phyloP scores from a whole-genome alignment of 495 filamentous ascomycete species.

The Hypomontagnella monticulosa region DNA sequence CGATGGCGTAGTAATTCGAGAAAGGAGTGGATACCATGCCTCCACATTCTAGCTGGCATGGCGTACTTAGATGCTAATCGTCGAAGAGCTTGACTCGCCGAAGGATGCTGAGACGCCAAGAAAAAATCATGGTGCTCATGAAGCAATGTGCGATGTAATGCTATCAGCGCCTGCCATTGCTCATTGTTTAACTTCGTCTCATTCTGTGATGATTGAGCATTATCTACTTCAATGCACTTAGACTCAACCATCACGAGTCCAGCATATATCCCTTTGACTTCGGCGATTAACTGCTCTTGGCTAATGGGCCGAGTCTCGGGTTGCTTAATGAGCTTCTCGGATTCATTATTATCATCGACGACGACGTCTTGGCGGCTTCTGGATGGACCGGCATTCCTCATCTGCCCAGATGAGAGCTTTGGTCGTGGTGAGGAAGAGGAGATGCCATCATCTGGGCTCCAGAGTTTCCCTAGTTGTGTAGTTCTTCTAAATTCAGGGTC shows the following conservation, averaged over 20 bases:
- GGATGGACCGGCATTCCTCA: slow-evolving; percentile 15
- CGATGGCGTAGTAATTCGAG: slow-evolving; percentile 77
- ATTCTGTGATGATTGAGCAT: slow-evolving; percentile 60
- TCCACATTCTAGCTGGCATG: slow-evolving; percentile 89
- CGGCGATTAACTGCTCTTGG: slow-evolving; percentile 70
- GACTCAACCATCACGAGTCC: slow-evolving; percentile 77
- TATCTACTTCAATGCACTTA: slow-evolving; percentile 75
- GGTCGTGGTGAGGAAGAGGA: slow-evolving; percentile 32
- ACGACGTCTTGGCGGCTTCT: slow-evolving; percentile 15
- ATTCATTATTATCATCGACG: slow-evolving; percentile 35
- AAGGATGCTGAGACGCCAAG: slow-evolving; percentile 78
- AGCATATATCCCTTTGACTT: slow-evolving; percentile 76
- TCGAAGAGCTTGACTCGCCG: slow-evolving; percentile 67
- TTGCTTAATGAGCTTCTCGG: slow-evolving; percentile 42
- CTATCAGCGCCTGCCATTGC: slow-evolving; percentile 76
- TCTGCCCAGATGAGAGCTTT: slow-evolving; percentile 16
- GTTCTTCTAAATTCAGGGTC: slow-evolving; percentile 48
- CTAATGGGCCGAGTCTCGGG: slow-evolving; percentile 66
- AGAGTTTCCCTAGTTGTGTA: slow-evolving; percentile 47
- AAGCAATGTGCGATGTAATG: slow-evolving; percentile 74
- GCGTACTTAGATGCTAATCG: slow-evolving; percentile 74
- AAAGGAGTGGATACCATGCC: slow-evolving; percentile 82
- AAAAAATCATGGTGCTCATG: slow-evolving; percentile 88
- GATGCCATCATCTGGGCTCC: slow-evolving; percentile 46
- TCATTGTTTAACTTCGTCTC: slow-evolving; percentile 59